Base-by-base conservation (phyloP, 805 yeast genomes). In the Zygoascus biomembranicola region DNA sequence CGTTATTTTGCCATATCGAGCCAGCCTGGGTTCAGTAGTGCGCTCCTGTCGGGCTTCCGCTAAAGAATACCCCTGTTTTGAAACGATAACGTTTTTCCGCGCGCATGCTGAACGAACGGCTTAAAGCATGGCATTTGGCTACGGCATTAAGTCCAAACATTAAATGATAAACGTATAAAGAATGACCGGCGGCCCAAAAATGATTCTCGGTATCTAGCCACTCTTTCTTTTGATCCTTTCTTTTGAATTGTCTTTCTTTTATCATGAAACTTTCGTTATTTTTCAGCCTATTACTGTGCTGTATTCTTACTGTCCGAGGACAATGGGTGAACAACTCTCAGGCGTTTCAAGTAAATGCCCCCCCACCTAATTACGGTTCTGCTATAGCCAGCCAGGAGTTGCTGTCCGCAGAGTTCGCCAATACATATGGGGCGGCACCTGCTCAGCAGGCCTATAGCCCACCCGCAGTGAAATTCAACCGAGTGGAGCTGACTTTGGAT, bases 401-500 rank as follows among this genome's bases (percentile, higher is more conserved):
- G 11, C 56, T 62, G 39, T 55, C 57, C 28, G 63, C 60, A 50
- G 52, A 55, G 9, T 71, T 71, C 56, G 72, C 60, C 6, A 62
- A 65, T 58, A 66, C 74, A 9, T 71, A 65, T 58, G 65, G 64
- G 47, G 52, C 58, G 8, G 73, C 75, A 5, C 57, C 59, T 44
- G 60, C 60, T 16, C 52, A 41, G 8, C 64, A 55, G 20, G 43
- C 47, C 19, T 73, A 67, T 56, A 46, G 55, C 1, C 71, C 76
- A 6, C 68, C 72, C 8, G 48, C 57, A 1, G 61, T 55, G 16
- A 54, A 54, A 39, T 73, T 71, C 60, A 66, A 66, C 44, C 66
- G 69, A n/a, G 75, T 72, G 5, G 61, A 61, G 2, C 58, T 72
- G 23, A 64, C 66, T 43, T 59, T 73, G 28, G 59, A 66, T 19